Percentiles rank a stretch among this genome's conserved stretches.
These are phyloP conservation scores for Elsinoe australis DNA, from an alignment of 2,329 filamentous ascomycete species.

Conservation along the genomic window DNA sequence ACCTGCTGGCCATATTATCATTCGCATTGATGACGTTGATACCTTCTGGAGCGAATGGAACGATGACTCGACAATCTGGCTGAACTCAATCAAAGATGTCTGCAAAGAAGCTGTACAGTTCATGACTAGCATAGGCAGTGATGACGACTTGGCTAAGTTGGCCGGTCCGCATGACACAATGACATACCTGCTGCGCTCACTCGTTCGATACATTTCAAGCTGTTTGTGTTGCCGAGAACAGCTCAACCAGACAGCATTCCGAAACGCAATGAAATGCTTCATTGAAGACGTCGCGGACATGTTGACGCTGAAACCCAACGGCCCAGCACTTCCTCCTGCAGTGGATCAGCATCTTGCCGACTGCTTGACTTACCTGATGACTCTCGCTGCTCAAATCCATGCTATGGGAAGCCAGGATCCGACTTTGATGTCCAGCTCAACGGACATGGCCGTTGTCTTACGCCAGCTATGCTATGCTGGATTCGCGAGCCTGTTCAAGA, in stretches of 20 bases:
- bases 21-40: constrained; percentile 31
- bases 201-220: constrained; percentile 44
- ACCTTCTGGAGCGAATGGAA: constrained; percentile 48
- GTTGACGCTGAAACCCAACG: not conserved
- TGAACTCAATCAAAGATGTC: constrained; percentile 33
- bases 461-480: constrained; percentile 1
- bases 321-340: not conserved
- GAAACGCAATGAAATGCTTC: constrained; percentile 36
- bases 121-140: not conserved
- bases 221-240: constrained; percentile 47
- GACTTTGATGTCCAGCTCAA: not conserved
- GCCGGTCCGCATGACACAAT: not conserved
- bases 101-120: constrained; percentile 25
- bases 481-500: constrained; percentile 8
- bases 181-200: constrained; percentile 35
- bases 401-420: constrained; percentile 6
- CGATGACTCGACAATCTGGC: constrained; percentile 45
- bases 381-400: constrained; percentile 14
- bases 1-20: constrained; percentile 43
- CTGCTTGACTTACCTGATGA: constrained; percentile 17
- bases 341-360: constrained; percentile 12
- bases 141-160: constrained; percentile 13
- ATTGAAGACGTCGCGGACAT: constrained; percentile 31
- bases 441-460: not conserved
- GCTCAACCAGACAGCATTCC: constrained; percentile 45